These are phyloP conservation scores for Fusarium pseudonygamai DNA, from an alignment of 2,329 filamentous ascomycete species.

Conservation along the genomic window DNA sequence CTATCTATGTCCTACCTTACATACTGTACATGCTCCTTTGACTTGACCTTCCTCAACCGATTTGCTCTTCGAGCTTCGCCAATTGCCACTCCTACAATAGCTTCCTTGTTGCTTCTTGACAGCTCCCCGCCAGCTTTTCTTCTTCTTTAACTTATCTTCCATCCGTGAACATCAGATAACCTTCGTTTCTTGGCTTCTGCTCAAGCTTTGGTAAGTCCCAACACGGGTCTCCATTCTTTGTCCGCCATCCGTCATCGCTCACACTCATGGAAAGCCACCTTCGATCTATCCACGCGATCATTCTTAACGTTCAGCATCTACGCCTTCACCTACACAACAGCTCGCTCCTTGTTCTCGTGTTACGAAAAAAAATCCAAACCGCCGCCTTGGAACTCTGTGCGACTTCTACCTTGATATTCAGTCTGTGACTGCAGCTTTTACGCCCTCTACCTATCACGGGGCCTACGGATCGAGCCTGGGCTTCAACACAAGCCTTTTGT, in stretches of 20 bases:
- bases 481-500: conserved; percentile 6
- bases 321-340: conserved; percentile 33
- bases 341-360: conserved; percentile 32
- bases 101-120: conserved; percentile 24
- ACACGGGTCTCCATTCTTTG: conserved; percentile 35
- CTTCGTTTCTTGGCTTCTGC: conserved; percentile 27
- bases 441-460: conserved; percentile 16
- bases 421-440: conserved; percentile 19
- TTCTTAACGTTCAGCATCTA: conserved; percentile 30
- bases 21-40: background rate
- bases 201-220: conserved; percentile 41
- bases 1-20: conserved; percentile 24
- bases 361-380: conserved; percentile 34
- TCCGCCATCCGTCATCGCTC: conserved; percentile 39
- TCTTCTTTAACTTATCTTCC: conserved; percentile 15
- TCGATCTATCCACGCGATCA: conserved; percentile 32
- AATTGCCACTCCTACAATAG: conserved; percentile 32
- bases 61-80: conserved; percentile 27
- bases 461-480: conserved; percentile 12
- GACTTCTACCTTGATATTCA: conserved; percentile 33
- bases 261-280: conserved; percentile 28
- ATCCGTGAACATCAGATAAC: conserved; percentile 9
- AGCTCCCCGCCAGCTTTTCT: conserved; percentile 25
- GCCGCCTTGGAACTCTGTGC: conserved; percentile 34
- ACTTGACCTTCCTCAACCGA: conserved; percentile 36